These are phyloP conservation scores for Lavandula angustifolia DNA, from an alignment of 257 asterid genomes.

Conservation along the genomic window DNA sequence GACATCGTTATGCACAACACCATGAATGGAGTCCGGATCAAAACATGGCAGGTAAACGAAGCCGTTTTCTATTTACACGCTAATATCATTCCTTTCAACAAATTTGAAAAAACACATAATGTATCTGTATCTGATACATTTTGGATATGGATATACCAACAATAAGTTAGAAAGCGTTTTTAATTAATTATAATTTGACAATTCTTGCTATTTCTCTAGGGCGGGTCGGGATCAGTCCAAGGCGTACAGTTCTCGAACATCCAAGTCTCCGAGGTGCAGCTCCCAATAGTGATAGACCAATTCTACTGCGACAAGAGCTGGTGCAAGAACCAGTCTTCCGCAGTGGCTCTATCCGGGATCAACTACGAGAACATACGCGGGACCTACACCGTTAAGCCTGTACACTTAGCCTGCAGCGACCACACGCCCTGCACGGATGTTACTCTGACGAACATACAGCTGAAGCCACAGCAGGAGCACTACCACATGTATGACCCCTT, in stretches of 20 bases:
- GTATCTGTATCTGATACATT: too few species aligned
- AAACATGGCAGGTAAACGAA: constrained; percentile 83
- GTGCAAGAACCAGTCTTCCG: constrained; percentile 83
- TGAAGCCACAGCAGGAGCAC: constrained; percentile 59
- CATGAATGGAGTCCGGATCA: constrained; percentile 82
- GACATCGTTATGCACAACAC: constrained; percentile 69
- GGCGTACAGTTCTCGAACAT: constrained; percentile 72
- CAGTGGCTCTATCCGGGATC: constrained; percentile 81
- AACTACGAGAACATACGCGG: constrained; percentile 72
- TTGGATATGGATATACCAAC: too few species aligned
- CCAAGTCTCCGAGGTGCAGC: constrained; percentile 73
- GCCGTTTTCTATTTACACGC: too few species aligned
- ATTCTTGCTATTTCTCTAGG: constrained; percentile 39
- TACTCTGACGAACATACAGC: constrained; percentile 59
- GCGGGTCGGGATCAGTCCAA: constrained; percentile 85
- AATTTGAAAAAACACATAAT: too few species aligned
- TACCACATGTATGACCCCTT: constrained; percentile 81
- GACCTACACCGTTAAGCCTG: constrained; percentile 84
- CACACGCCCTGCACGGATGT: constrained; percentile 73
- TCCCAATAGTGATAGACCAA: constrained; percentile 89
- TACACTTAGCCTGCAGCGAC: constrained; percentile 92
- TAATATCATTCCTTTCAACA: too few species aligned
- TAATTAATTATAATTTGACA: too few species aligned
- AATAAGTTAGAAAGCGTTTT: too few species aligned
- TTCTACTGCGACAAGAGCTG: constrained; percentile 74